These are phyloP conservation scores for Orbilia brochopaga DNA, from an alignment of 2,329 filamentous ascomycete species.

Conservation along the genomic window DNA sequence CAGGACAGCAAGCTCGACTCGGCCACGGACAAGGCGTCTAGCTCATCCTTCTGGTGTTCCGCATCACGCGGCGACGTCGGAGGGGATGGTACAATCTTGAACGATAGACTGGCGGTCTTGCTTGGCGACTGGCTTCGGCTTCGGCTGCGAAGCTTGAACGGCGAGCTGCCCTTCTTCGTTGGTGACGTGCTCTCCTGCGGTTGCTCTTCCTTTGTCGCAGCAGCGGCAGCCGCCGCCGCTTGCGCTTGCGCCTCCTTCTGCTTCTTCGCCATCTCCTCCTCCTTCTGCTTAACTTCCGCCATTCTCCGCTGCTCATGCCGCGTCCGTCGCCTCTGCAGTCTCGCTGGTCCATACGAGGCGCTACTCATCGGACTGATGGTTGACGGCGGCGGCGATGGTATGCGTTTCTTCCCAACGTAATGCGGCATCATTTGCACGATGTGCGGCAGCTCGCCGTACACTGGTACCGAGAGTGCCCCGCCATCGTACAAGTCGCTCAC, in stretches of 20 bases:
- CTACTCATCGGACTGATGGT: conserved; percentile 51
- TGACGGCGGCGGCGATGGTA: conserved; percentile 44
- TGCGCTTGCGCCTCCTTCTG: conserved; percentile 28
- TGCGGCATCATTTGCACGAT: conserved; percentile 50
- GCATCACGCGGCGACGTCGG: conserved; percentile 18
- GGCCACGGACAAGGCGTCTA: conserved; percentile 30
- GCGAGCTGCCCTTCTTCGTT: conserved; percentile 55
- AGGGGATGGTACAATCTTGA: conserved; percentile 37
- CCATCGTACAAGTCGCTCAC: conserved; percentile 46
- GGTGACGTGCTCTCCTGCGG: conserved; percentile 56
- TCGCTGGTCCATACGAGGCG: conserved; percentile 42
- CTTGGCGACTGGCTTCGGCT: conserved; percentile 43
- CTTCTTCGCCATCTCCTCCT: conserved; percentile 13
- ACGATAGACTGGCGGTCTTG: conserved; percentile 38
- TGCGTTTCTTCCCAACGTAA: conserved; percentile 43
- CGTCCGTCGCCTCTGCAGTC: conserved; percentile 35
- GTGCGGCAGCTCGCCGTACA: conserved; percentile 46
- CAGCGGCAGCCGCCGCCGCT: conserved; percentile 22
- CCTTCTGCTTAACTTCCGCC: conserved; percentile 26
- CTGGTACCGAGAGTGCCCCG: conserved; percentile 34
- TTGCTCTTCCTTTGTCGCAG: conserved; percentile 51
- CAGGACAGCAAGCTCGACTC: conserved; percentile 43
- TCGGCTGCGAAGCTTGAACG: conserved; percentile 24
- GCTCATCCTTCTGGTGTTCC: conserved; percentile 15
- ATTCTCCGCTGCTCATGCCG: conserved; percentile 36